Percentiles rank a stretch among this genome's conserved stretches.
Evolutionary conservation across 768 basidiomycete genomes (phyloP).

Genomic region (Boletus pseudopeckii): DNA sequence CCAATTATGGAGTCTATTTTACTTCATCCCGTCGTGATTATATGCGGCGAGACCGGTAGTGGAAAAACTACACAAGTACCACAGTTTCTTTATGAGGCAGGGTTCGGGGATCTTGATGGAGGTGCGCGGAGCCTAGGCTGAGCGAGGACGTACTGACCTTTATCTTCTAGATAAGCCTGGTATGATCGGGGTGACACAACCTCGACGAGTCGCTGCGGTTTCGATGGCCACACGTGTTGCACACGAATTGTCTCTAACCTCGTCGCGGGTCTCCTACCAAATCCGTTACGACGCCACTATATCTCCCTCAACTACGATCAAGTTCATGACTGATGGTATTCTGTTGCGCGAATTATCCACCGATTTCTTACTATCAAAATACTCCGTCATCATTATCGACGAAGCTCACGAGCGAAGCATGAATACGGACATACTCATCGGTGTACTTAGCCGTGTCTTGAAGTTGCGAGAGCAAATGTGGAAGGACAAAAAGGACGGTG

Average conservation of each 20-base stretch:
- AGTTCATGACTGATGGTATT: constrained; percentile 99
- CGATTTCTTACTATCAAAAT: constrained; percentile 91
- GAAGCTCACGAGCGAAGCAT: constrained; percentile 98
- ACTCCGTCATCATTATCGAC: constrained; percentile 93
- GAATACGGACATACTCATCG: constrained; percentile 97
- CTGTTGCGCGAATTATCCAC: constrained; percentile 86
- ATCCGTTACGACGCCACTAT: constrained; percentile 97
- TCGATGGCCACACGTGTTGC: constrained; percentile 93
- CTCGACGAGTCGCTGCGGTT: constrained; percentile 94
- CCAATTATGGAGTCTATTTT: constrained; percentile 89
- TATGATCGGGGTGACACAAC: constrained; percentile 97
- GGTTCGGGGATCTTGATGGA: constrained; percentile 80
- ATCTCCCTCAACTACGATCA: constrained; percentile 86
- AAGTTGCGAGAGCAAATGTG: constrained; percentile 88
- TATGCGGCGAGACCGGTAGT: constrained; percentile 92
- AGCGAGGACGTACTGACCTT: constrained; percentile 1
- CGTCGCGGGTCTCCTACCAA: constrained; percentile 88
- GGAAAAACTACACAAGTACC: constrained; percentile 99
- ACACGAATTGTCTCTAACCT: constrained; percentile 83
- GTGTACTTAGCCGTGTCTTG: constrained; percentile 91
- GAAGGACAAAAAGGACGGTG: constrained; percentile 67
- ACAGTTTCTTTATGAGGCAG: constrained; percentile 96
- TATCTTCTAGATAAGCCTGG: constrained; percentile 82
- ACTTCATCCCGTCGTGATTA: constrained; percentile 71
- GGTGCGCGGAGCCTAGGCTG: constrained; percentile 45